Conservation (phyloP, 169 alveolate genomes). For the Cryptosporidium canis region DNA sequence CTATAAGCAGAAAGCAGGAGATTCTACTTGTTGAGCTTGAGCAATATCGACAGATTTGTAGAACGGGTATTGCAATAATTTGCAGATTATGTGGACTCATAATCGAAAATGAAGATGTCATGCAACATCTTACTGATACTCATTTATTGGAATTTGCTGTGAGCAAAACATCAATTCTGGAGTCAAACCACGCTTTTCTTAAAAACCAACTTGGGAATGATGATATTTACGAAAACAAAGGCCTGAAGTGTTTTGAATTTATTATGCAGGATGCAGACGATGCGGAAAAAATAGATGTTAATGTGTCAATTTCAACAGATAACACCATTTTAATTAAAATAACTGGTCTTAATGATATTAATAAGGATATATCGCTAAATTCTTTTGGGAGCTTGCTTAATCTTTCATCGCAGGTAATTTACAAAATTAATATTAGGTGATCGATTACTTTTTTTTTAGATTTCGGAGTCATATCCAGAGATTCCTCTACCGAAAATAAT, state of each 20-base stretch:
- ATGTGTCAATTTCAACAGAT: neutral
- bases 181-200: neutral
- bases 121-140: slow-evolving; percentile 42
- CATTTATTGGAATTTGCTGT: neutral
- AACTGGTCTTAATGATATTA: neutral
- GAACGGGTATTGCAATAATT: slow-evolving; percentile 51
- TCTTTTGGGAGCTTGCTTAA: neutral
- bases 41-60: slow-evolving; percentile 66
- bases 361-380: neutral
- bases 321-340: neutral
- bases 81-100: slow-evolving; percentile 63
- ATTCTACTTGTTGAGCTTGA: slow-evolving; percentile 32
- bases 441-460: neutral
- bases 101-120: slow-evolving; percentile 11
- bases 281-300: slow-evolving; percentile 1
- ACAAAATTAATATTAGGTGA: neutral
- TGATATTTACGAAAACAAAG: neutral
- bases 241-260: slow-evolving; percentile 48
- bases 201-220: slow-evolving; percentile 32
- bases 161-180: neutral
- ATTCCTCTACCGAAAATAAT: slow-evolving; percentile 43
- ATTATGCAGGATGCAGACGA: slow-evolving; percentile 22
- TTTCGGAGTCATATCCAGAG: slow-evolving; percentile 25
- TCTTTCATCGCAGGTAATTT: slow-evolving; percentile 50
- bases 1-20: slow-evolving; percentile 19